Base-by-base conservation (phyloP, 805 yeast genomes). In the Schizosaccharomyces lindneri region DNA sequence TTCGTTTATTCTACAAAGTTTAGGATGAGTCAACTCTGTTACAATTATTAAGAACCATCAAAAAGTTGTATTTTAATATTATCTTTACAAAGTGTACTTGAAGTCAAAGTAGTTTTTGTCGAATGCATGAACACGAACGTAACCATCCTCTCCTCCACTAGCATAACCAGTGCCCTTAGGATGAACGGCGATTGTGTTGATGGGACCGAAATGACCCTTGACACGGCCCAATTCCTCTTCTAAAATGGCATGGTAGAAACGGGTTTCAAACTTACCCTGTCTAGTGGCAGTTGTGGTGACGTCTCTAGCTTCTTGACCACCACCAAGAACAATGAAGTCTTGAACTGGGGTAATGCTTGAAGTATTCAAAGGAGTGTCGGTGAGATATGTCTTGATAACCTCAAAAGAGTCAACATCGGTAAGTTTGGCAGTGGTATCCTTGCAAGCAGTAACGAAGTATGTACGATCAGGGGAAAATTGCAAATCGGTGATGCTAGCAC, bases 141-240 rank as follows among this genome's bases (percentile, higher is more conserved):
- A 87, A 73, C 99, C 99, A 76, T 93, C 99, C 78, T 93, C 98
- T 70, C 96, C 95, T 61, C 98, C 99, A 63, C 95, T 84, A n/a
- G 94, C 89, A 72, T 85, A 93, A 60, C 90, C 84, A 43, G 84
- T 80, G 62, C 97, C 98, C 68, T 82, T 83, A 63, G 99, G 98
- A 73, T 88, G 95, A 62, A 87, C 85, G 41, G 95, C 95, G 65
- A 93, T 79, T 66, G 85, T 82, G 76, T 93, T 93, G 69, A 93
- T 80, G 59, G 99, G 99, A 78, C 99, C 99, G 78, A 93, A 93
- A 76, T 93, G 99, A 63, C 98, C 99, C 74, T 85, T 87, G 61
- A 93, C 90, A 75, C 96, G 84, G 66, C 97, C 98, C 66, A 93
- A 83, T 73, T 90, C 97, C 71, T 90, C 97, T 73, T 84, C 84